Evolutionary conservation across 306 rosid species (phyloP), one percentile per base, ranked within the genome.

Genomic region (Cicer pinnatifidum): DNA sequence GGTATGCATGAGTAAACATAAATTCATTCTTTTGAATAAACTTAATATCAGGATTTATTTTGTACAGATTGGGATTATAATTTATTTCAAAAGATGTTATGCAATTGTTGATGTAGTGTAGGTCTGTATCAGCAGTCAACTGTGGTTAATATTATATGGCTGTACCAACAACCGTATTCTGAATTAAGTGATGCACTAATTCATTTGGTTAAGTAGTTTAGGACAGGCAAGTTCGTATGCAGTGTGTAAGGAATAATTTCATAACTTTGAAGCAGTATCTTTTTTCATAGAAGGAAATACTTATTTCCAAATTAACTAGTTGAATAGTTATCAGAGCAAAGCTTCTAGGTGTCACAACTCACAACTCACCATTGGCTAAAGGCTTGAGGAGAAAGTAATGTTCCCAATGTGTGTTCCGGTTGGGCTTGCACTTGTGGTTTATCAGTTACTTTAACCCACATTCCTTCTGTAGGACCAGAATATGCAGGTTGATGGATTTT

Each of bases 1-100:
- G 84, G 84, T 81, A 81, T 53, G 78, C 46, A 1, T 38, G 11
- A 47, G 53, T 60, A 54, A 33, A 37, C 45, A 74, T 7, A 23
- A 52, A 4, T 37, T 72, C 2, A 64, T 64, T 71, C 17, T 37
- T 19, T 12, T 7, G 35, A 46, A 10, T 39, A 28, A n/a, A 58
- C 39, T 15, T 58, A 11, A 33, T 41, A 16, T 56, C n/a, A 15
- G 23, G 40, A 3, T 52, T 11, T 4, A 9, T 75, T 35, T 9
- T 38, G 52, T 51, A 7, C 12, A 19, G 19, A 47, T 77, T 77
- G 54, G 9, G 13, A 20, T 53, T 10, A 35, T 56, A 56, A n/a
- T 40, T 43, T 41, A 5, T 44, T 23, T 54, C 37, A 6, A 20
- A 51, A 44, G 2, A 10, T 56, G 44, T 38, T 38, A 9, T 9